These are phyloP conservation scores for Chenopodium quinoa DNA, from an alignment of 148 eudicot species.

Conservation along the genomic window DNA sequence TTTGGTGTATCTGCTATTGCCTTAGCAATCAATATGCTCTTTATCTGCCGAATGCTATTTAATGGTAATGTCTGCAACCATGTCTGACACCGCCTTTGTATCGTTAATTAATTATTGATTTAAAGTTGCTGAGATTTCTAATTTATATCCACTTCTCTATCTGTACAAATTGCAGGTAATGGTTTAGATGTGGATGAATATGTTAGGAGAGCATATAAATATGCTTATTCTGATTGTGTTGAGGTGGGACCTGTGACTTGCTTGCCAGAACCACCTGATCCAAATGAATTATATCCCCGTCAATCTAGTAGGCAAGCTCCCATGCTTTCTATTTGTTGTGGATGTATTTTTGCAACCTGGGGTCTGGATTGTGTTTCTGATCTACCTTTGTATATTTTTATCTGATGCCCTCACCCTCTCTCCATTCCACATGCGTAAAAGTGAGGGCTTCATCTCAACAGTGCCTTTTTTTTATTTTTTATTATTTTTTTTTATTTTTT, in stretches of 20 bases:
- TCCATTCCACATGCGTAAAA: background rate
- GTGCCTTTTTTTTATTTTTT: background rate
- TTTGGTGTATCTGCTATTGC: conserved; percentile 99
- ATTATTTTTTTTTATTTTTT: no score
- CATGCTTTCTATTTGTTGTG: background rate
- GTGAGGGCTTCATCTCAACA: background rate
- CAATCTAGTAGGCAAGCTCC: conserved; percentile 80
- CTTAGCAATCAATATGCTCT: conserved; percentile 97
- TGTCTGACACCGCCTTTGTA: background rate
- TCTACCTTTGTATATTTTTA: background rate
- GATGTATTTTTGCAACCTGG: background rate
- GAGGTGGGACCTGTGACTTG: conserved; percentile 95
- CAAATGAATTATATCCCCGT: conserved; percentile 86
- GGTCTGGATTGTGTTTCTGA: background rate
- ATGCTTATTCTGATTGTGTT: conserved; percentile 95
- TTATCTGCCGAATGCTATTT: conserved; percentile 95
- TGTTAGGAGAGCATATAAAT: conserved; percentile 92
- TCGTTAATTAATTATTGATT: background rate
- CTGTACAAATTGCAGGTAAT: conserved; percentile 59
- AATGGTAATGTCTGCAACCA: conserved; percentile 55
- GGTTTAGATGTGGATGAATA: conserved; percentile 97
- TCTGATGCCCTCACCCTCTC: background rate
- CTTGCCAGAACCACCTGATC: conserved; percentile 97
- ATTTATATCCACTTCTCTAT: background rate
- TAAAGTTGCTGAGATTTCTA: background rate